Conservation (phyloP, 2,329 filamentous ascomycete genomes). For the Xylariaceae sp. region DNA sequence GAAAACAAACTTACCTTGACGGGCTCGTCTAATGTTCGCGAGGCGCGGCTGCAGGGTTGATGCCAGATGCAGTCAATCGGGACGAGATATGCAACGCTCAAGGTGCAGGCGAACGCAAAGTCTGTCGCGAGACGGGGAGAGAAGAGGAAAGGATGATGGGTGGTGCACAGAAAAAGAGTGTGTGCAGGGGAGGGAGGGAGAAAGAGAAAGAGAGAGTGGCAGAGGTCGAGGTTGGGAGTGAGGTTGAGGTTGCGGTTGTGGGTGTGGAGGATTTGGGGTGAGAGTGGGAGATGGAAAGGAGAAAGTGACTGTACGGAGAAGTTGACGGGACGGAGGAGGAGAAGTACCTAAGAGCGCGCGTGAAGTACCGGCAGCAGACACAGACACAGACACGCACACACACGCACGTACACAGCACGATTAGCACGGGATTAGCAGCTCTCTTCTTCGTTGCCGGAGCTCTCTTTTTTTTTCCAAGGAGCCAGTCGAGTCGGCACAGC, state of each 20-base stretch:
- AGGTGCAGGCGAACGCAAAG: slow-evolving; percentile 13
- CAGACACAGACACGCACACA: neutral
- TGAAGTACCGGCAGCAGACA: too few relatives aligned
- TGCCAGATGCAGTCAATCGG: slow-evolving; percentile 12
- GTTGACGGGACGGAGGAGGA: neutral
- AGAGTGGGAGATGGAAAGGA: neutral
- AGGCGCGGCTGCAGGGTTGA: slow-evolving; percentile 12
- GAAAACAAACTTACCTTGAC: slow-evolving; percentile 6
- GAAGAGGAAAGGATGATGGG: neutral
- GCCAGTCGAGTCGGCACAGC: neutral
- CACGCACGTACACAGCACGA: neutral
- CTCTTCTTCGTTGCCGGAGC: too few relatives aligned
- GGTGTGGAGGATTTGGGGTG: neutral
- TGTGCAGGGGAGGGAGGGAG: neutral
- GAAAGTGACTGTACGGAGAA: neutral
- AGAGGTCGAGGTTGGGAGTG: neutral
- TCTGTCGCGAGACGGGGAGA: neutral
- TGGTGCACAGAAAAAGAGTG: neutral
- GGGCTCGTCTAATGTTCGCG: slow-evolving; percentile 11
- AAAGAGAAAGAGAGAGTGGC: neutral
- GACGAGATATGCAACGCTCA: slow-evolving; percentile 16
- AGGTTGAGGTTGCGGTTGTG: neutral
- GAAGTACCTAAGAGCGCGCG: too few relatives aligned
- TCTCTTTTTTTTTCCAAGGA: neutral
- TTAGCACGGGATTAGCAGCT: neutral